These are phyloP conservation scores for Penicillium cinerascens DNA, from an alignment of 495 filamentous ascomycete genomes.

Conservation along the genomic window DNA sequence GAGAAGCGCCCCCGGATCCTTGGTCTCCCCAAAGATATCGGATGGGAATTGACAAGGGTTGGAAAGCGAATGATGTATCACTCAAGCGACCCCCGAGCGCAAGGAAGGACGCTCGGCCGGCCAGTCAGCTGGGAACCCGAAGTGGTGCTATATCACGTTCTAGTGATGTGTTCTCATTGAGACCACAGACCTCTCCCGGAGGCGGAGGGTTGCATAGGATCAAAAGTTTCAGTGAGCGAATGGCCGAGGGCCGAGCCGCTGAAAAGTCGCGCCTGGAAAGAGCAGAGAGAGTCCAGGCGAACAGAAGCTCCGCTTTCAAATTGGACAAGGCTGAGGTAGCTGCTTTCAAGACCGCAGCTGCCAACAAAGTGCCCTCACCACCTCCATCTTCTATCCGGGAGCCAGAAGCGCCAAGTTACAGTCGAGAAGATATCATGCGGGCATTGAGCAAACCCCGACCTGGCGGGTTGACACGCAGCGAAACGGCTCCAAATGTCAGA, in stretches of 20 bases:
- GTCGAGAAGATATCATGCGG: conserved; percentile 61
- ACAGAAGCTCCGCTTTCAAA: conserved; percentile 70
- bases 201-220: conserved; percentile 38
- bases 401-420: conserved; percentile 49
- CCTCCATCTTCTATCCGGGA: conserved; percentile 43
- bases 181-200: conserved; percentile 27
- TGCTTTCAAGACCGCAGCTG: conserved; percentile 58
- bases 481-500: conserved; percentile 47
- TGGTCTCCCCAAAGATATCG: conserved; percentile 75
- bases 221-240: conserved; percentile 81
- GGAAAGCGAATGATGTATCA: conserved; percentile 78
- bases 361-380: conserved; percentile 33
- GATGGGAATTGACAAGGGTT: conserved; percentile 86
- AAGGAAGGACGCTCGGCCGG: conserved; percentile 21
- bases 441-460: conserved; percentile 31
- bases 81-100: conserved; percentile 65
- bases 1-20: conserved; percentile 48
- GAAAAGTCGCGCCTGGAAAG: conserved; percentile 50
- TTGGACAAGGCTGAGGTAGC: conserved; percentile 64
- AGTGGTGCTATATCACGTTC: conserved; percentile 24
- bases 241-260: conserved; percentile 60
- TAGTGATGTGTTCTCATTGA: conserved; percentile 18
- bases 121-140: conserved; percentile 32
- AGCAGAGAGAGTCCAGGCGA: conserved; percentile 51
- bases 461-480: conserved; percentile 44